phyloP scores from a whole-genome alignment of 352 stramenopile species.

The Globisporangium takayamanum region DNA sequence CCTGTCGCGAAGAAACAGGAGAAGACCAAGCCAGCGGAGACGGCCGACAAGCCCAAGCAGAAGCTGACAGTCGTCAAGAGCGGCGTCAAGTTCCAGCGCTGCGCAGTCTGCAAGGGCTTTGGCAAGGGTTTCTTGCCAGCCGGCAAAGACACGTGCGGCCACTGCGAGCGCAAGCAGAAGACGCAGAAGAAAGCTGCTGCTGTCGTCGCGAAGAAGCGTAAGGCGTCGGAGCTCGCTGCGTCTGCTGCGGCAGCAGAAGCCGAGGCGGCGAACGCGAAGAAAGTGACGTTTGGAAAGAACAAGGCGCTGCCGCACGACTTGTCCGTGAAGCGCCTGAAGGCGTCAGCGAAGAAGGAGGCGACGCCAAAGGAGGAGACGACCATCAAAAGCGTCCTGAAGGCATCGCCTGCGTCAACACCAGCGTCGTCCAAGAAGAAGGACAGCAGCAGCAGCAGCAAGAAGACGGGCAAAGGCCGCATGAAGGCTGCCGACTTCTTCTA shows the following conservation, averaged over 20 bases:
- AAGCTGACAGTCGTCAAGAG: constrained; percentile 43
- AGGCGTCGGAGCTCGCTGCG: constrained; percentile 34
- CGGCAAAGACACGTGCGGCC: constrained; percentile 55
- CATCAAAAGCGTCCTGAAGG: constrained; percentile 78
- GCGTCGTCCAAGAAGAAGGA: constrained; percentile 24
- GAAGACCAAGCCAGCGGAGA: constrained; percentile 20
- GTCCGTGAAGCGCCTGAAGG: constrained; percentile 80
- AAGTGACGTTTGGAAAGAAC: constrained; percentile 86
- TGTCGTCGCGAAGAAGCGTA: constrained; percentile 56
- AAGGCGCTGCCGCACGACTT: constrained; percentile 69
- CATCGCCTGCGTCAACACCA: constrained; percentile 15
- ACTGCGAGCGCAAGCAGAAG: constrained; percentile 66
- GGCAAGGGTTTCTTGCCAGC: constrained; percentile 66
- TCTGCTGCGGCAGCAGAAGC: constrained; percentile 22
- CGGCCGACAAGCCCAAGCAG: constrained; percentile 18
- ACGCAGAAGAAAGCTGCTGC: constrained; percentile 48
- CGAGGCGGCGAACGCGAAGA: constrained; percentile 40
- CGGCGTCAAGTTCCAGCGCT: constrained; percentile 73
- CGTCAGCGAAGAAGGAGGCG: constrained; percentile 57
- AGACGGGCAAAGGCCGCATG: constrained; percentile 43
- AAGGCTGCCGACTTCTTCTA: constrained; percentile 73
- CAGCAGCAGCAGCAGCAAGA: constrained; percentile 41
- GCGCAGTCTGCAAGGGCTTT: constrained; percentile 52
- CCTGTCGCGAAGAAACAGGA: constrained; percentile 10
- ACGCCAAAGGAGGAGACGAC: constrained; percentile 40